Percentiles rank a stretch among this genome's conserved stretches.
These are phyloP conservation scores for Naematelia encephala DNA, from an alignment of 768 basidiomycete species.

Conservation along the genomic window DNA sequence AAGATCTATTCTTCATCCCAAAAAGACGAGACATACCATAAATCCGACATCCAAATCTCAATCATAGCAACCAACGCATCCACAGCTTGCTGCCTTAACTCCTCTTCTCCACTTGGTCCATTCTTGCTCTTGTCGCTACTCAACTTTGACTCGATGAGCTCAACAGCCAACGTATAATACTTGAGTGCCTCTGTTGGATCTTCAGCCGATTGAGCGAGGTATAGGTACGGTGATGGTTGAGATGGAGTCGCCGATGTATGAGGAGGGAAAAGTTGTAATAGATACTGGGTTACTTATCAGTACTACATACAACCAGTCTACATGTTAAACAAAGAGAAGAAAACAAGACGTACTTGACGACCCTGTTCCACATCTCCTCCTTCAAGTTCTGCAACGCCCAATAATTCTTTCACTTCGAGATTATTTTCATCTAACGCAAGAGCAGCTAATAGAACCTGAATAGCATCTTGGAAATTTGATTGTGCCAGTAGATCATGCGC, in stretches of 20 bases:
- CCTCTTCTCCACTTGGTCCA: conserved; percentile 46
- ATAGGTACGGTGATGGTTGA: conserved; percentile 71
- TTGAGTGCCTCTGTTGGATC: conserved; percentile 69
- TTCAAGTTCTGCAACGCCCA: conserved; percentile 75
- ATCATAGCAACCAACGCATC: conserved; percentile 81
- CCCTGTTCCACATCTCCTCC: conserved; percentile 71
- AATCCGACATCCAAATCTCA: conserved; percentile 96
- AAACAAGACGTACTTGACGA: conserved; percentile 57
- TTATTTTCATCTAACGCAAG: conserved; percentile 64
- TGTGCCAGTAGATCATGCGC: conserved; percentile 76
- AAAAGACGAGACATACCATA: conserved; percentile 63
- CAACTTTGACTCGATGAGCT: conserved; percentile 52
- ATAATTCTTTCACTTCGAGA: conserved; percentile 70
- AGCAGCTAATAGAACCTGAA: conserved; percentile 66
- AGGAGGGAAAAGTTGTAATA: conserved; percentile 59
- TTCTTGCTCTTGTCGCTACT: conserved; percentile 54
- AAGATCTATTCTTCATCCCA: not conserved
- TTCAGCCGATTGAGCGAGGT: conserved; percentile 80
- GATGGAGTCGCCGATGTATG: conserved; percentile 54
- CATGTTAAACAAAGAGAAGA: too few species aligned
- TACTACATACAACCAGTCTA: too few species aligned
- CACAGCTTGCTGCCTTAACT: conserved; percentile 66
- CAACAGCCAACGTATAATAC: conserved; percentile 63
- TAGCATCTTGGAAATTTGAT: conserved; percentile 78
- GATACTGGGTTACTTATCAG: conserved; percentile 55